These are phyloP conservation scores for Yarrowia alimentaria DNA, from an alignment of 805 yeast species.

Conservation along the genomic window DNA sequence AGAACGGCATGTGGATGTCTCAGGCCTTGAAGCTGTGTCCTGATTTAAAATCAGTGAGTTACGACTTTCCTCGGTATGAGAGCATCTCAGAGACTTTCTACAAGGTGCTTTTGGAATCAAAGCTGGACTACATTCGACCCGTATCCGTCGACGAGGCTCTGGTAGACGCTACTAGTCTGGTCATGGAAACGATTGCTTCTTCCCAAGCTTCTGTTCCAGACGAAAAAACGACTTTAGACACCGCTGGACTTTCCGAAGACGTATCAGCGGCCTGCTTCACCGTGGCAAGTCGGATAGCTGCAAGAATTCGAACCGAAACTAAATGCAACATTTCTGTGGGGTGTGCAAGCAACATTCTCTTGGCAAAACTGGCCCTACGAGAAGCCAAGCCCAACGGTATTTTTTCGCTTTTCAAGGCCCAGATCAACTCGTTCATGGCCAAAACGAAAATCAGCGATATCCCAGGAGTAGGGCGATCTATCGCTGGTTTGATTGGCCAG, in stretches of 20 bases:
- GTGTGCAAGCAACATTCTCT: constrained; percentile 64
- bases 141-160: constrained; percentile 91
- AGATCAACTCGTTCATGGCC: background rate
- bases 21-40: constrained; percentile 68
- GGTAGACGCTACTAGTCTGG: constrained; percentile 54
- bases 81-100: constrained; percentile 63
- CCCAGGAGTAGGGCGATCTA: constrained; percentile 46
- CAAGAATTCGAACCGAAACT: constrained; percentile 46
- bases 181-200: no score
- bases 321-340: constrained; percentile 79
- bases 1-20: constrained; percentile 88
- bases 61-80: constrained; percentile 75
- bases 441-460: constrained; percentile 36
- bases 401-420: constrained; percentile 38
- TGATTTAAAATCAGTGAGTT: constrained; percentile 57
- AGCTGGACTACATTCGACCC: constrained; percentile 57
- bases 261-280: no score
- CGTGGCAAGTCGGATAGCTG: constrained; percentile 42
- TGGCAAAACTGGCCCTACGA: constrained; percentile 72
- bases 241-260: no score
- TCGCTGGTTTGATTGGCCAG: constrained; percentile 47
- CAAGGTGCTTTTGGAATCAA: constrained; percentile 49
- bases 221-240: constrained; percentile 27
- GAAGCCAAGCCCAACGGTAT: constrained; percentile 81
- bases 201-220: constrained; percentile 18